Evolutionary conservation across 2,329 filamentous ascomycete species (phyloP).

Genomic region (Endocalyx cinctus): DNA sequence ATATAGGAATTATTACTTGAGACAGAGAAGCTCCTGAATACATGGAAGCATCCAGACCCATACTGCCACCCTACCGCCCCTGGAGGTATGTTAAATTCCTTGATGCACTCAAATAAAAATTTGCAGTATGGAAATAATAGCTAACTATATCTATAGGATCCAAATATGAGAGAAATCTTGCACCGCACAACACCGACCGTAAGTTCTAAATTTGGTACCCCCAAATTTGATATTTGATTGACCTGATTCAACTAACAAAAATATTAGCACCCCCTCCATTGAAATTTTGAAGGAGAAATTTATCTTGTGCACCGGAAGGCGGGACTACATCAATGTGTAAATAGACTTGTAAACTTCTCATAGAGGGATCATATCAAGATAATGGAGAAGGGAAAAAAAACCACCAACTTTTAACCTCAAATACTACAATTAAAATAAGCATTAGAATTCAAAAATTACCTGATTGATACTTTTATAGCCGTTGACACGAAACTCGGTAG

Average conservation of each 20-base stretch:
- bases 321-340: constrained; percentile 25
- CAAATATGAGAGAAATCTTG: constrained; percentile 93
- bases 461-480: too few relatives aligned
- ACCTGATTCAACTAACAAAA: constrained; percentile 19
- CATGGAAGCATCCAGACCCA: constrained; percentile 97
- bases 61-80: constrained; percentile 86
- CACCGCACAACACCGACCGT: constrained; percentile 76
- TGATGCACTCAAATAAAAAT: too few relatives aligned
- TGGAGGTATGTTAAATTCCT: constrained; percentile 63
- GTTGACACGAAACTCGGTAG: too few relatives aligned
- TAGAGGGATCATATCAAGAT: too few relatives aligned
- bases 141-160: constrained; percentile 57
- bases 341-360: constrained; percentile 25
- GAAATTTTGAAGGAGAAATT: constrained; percentile 38
- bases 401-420: too few relatives aligned
- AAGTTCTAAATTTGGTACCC: constrained; percentile 48
- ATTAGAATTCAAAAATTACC: too few relatives aligned
- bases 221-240: not conserved
- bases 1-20: constrained; percentile 74
- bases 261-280: constrained; percentile 45
- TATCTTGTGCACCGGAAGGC: constrained; percentile 4
- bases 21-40: constrained; percentile 81
- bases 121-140: not conserved
- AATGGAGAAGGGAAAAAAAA: too few relatives aligned
- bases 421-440: too few relatives aligned